These are phyloP conservation scores for Umbilicus rupestris DNA, from an alignment of 164 flowering plant genomes.

Conservation along the genomic window DNA sequence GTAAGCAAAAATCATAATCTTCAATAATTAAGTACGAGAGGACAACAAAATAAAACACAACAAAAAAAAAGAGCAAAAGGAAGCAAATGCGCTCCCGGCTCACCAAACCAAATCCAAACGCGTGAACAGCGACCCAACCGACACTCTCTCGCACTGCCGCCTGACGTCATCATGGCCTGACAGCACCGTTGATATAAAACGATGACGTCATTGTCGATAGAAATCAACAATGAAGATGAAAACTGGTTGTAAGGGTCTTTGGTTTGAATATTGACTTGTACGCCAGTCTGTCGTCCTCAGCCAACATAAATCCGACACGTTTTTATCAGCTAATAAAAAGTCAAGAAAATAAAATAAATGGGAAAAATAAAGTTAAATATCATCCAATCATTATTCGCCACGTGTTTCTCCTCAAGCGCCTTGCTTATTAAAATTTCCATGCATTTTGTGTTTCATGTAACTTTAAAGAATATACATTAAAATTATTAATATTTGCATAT, in stretches of 20 bases:
- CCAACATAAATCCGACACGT: not conserved
- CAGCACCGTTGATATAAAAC: not conserved
- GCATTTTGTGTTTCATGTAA: not conserved
- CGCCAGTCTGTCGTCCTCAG: not conserved
- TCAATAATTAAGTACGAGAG: not conserved
- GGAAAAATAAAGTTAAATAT: not conserved
- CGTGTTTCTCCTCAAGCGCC: not conserved
- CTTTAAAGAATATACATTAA: not conserved
- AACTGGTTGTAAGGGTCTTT: not conserved
- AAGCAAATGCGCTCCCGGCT: not conserved
- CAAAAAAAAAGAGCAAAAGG: no score
- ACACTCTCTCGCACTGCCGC: not conserved
- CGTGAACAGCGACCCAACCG: not conserved
- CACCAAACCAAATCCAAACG: constrained; percentile 1
- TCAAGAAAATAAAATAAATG: not conserved
- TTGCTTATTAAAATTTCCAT: not conserved
- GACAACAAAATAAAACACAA: no score
- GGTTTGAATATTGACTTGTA: not conserved
- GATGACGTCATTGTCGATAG: not conserved
- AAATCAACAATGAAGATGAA: not conserved
- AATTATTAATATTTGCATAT: not conserved
- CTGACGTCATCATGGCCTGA: not conserved
- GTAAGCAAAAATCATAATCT: no score
- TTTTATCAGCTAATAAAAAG: not conserved
- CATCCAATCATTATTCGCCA: not conserved